phyloP scores from a whole-genome alignment of 495 filamentous ascomycete species.

The Baudoinia panamericana region DNA sequence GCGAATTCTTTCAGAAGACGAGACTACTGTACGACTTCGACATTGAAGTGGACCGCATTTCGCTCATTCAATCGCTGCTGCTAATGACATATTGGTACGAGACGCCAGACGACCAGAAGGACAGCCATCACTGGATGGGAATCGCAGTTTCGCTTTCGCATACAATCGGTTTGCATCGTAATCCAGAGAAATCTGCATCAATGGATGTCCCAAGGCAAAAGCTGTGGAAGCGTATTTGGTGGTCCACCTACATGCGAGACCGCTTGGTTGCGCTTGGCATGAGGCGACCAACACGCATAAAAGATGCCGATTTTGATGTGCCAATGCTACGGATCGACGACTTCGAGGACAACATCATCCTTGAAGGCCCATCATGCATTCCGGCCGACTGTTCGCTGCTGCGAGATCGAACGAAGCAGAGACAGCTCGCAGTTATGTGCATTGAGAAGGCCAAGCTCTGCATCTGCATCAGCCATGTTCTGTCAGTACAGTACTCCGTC shows the following conservation, averaged over 20 bases:
- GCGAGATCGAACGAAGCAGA: constrained; percentile 51
- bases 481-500: constrained; percentile 80
- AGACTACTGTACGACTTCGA: constrained; percentile 73
- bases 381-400: constrained; percentile 52
- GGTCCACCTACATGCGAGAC: constrained; percentile 86
- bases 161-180: constrained; percentile 71
- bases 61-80: constrained; percentile 64
- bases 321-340: constrained; percentile 73
- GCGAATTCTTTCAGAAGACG: constrained; percentile 62
- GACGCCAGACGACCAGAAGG: constrained; percentile 77
- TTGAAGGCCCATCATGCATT: constrained; percentile 48
- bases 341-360: constrained; percentile 60
- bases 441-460: constrained; percentile 87
- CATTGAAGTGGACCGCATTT: constrained; percentile 65
- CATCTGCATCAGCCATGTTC: constrained; percentile 67
- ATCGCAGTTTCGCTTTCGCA: constrained; percentile 71
- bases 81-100: constrained; percentile 90
- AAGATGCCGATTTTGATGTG: constrained; percentile 79
- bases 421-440: constrained; percentile 68
- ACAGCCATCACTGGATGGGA: constrained; percentile 89
- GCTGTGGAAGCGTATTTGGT: constrained; percentile 87
- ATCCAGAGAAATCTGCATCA: constrained; percentile 53
- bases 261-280: constrained; percentile 78
- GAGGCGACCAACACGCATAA: constrained; percentile 77
- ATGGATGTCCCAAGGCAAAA: constrained; percentile 58